Evolutionary conservation across 192 early-diverging fungal species (phyloP).

Genomic region (Obelidium mucronatum): DNA sequence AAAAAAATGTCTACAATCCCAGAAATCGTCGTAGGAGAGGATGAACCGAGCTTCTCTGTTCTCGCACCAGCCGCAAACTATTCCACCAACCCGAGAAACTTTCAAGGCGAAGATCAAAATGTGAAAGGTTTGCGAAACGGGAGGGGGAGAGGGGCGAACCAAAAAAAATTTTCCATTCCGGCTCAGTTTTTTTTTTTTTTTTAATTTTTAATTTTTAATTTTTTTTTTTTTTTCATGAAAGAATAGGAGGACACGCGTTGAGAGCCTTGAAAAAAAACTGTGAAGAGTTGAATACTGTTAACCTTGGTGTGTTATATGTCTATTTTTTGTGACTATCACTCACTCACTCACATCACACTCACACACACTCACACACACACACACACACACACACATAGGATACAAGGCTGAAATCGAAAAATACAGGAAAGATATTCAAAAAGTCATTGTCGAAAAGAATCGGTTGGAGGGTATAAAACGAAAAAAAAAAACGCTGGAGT

Average conservation of each 20-base stretch:
- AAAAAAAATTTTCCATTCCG: neutral
- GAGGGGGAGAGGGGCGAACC: too few species aligned
- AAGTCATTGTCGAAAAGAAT: conserved; percentile 29
- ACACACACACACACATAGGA: too few species aligned
- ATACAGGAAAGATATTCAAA: conserved; percentile 13
- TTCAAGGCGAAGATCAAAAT: conserved; percentile 37
- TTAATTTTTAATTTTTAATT: conserved; percentile 1
- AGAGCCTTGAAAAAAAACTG: conserved; percentile 57
- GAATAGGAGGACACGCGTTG: conserved; percentile 58
- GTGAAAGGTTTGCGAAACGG: conserved; percentile 34
- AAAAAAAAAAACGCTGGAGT: too few species aligned
- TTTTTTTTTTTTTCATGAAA: too few species aligned
- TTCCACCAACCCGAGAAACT: too few species aligned
- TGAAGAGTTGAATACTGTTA: conserved; percentile 48
- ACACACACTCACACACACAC: too few species aligned
- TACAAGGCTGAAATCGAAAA: conserved; percentile 43
- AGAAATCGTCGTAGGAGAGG: too few species aligned
- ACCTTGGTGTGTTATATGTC: conserved; percentile 29
- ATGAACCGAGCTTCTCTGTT: too few species aligned
- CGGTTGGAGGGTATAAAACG: neutral
- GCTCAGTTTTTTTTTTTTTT: too few species aligned
- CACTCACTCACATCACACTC: too few species aligned
- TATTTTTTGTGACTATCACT: neutral
- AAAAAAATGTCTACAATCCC: too few species aligned
- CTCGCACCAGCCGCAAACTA: too few species aligned